Evolutionary conservation across 2,329 filamentous ascomycete genomes (phyloP), one percentile per base, ranked within the genome.

Genomic region (Falciphora oryzae): DNA sequence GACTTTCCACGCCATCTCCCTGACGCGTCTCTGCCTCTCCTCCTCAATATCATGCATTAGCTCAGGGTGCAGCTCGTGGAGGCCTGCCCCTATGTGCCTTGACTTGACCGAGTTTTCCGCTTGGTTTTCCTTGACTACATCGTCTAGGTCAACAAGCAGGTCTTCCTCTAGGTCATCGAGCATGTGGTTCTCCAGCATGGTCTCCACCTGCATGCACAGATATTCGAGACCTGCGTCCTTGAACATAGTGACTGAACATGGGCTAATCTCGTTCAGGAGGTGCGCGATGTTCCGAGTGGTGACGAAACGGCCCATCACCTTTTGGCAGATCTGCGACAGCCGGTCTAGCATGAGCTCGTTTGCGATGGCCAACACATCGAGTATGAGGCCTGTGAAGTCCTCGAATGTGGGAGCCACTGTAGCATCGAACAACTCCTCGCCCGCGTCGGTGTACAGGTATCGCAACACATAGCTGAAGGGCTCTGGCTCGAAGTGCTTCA

Each of bases 321-420:
- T 87, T 74, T 99, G 95, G 74, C 95, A 98, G 32, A 96, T 87
- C 73, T 97, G 91, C 6, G 92, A 92, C 6, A 99, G 79, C 8
- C 93, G 85, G 73, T 97, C 93, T 60, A 99, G 83, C 93, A 99
- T 97, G 65, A 99, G 79, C 75, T 99, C 94, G 73, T 99, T 95
- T 16, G 93, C 92, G 63, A 92, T 89, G 65, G 87, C 87, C 84
- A 98, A 89, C 59, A 98, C 91, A 70, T 97, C 93, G 77, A 98
- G 84, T 11, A 97, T 83, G n/a, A 95, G 80, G 70, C 98, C 93
- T 5, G 93, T 86, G 67, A 97, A 93, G 59, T 93, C 89, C 69
- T 97, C 93, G 7, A 96, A 77, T 66, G 89, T 88, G 22, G 85
- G 79, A 50, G 85, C 84, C 22, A 89, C 84, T 6, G 95, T 84